Conservation (phyloP, 495 filamentous ascomycete species). For the Penicillium taxi region DNA sequence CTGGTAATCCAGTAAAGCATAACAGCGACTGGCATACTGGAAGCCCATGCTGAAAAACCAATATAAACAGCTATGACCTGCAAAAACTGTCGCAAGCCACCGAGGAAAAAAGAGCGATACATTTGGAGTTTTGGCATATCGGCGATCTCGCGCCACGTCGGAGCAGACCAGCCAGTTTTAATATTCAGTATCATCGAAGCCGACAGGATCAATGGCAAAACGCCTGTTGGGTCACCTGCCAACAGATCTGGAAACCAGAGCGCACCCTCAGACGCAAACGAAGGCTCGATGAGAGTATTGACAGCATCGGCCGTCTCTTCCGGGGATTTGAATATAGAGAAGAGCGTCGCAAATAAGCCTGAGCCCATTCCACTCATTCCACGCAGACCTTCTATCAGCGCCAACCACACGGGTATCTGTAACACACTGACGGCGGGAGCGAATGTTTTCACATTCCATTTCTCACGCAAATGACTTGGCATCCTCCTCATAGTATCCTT, state of each 20-base stretch:
- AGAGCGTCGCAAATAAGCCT: constrained; percentile 44
- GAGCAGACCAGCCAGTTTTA: constrained; percentile 22
- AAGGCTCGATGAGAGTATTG: constrained; percentile 39
- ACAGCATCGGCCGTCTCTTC: constrained; percentile 1
- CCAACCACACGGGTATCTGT: constrained; percentile 61
- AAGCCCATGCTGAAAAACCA: constrained; percentile 23
- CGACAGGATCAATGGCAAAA: constrained; percentile 53
- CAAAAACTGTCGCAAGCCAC: constrained; percentile 20
- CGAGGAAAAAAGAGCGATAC: constrained; percentile 11
- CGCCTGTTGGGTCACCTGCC: constrained; percentile 56
- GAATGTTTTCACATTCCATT: constrained; percentile 45
- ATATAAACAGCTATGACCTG: constrained; percentile 27
- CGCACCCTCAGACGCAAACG: constrained; percentile 58
- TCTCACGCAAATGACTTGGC: constrained; percentile 22
- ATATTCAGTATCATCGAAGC: constrained; percentile 33
- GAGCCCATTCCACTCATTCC: constrained; percentile 50
- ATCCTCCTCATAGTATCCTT: too few species aligned
- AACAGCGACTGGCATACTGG: constrained; percentile 52
- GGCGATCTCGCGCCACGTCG: constrained; percentile 13
- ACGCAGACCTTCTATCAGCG: constrained; percentile 59
- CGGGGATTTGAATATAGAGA: constrained; percentile 12
- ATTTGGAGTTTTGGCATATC: constrained; percentile 23
- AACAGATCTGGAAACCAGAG: constrained; percentile 78
- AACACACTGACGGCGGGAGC: constrained; percentile 27
- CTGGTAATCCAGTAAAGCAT: constrained; percentile 66